Evolutionary conservation across 164 flowering plant species (phyloP), one percentile per base, ranked within the genome.

Genomic region (Cinnamomum micranthum): DNA sequence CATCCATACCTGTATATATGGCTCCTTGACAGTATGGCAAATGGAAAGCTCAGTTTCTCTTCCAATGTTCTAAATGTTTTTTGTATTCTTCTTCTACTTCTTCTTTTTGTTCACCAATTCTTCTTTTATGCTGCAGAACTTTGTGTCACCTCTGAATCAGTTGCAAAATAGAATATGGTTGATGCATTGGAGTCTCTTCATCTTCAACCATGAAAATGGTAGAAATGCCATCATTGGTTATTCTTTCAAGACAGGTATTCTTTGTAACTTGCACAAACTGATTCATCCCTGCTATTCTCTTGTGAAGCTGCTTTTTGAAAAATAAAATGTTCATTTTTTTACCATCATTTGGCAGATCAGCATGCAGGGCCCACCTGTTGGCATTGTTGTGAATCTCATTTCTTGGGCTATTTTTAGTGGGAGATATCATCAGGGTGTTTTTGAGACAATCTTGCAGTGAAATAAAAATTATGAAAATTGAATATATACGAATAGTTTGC

Each of bases 141-240:
- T 89, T 52, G 33, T 90, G 1, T 89, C 97, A 23, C 94, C 99
- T 0, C 75, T 95, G 82, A 93, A 80, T 81, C 95, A 88, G 80
- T 89, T 95, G 76, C 99, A 95, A 72, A 86, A 84, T 77, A 87
- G 99, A 77, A 84, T 93, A 67, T 95, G 99, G 99, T 79, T 95
- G n/a, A 95, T 95, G 99, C 97, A 93, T 78, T 95, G 99, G 99
- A 89, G 99, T 81, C 91, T 95, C 27, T 95, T 90, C 86, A 93
- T 95, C 74, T 95, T 95, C 85, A 95, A 93, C 85, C 89, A 95
- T 78, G 99, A 95, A 31, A 92, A 89, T 87, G 99, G 99, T 63
- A 85, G 94, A 82, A 89, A 92, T 41, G 95, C 86, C 77, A 88
- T 95, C 72, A 91, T 95, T 73, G 99, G 93, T 75, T 93, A 51